phyloP scores from a whole-genome alignment of 2,329 filamentous ascomycete genomes.

The Grosmannia clavigera region DNA sequence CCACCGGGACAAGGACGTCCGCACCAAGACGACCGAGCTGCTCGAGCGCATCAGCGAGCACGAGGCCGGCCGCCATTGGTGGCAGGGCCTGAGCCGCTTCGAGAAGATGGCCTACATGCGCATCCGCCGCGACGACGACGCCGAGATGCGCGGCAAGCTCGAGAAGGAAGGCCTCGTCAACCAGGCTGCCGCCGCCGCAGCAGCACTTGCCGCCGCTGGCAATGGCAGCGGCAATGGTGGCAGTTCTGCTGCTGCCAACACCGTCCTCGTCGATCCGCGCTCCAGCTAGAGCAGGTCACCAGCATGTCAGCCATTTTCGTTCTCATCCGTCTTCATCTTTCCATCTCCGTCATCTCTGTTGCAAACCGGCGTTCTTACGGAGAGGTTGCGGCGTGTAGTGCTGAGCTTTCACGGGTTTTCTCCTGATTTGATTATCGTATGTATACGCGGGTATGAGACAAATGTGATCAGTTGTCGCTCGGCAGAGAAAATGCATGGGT shows the following conservation, averaged over 20 bases:
- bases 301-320: too few relatives aligned
- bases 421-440: neutral
- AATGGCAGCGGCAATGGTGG: neutral
- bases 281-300: conserved; percentile 26
- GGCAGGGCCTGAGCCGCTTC: conserved; percentile 74
- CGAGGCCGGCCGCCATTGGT: conserved; percentile 88
- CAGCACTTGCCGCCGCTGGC: neutral
- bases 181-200: neutral
- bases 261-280: conserved; percentile 25
- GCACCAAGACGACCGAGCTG: conserved; percentile 64
- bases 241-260: neutral
- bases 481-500: neutral
- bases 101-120: conserved; percentile 77
- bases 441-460: neutral
- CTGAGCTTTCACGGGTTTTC: neutral
- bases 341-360: too few relatives aligned
- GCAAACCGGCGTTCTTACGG: too few relatives aligned
- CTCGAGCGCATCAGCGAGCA: conserved; percentile 74
- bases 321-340: too few relatives aligned
- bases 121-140: conserved; percentile 54
- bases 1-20: conserved; percentile 72
- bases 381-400: too few relatives aligned
- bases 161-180: conserved; percentile 30
- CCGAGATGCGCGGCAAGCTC: conserved; percentile 33
- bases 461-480: neutral